These are phyloP conservation scores for Xylariaceae sp. DNA, from an alignment of 2,329 filamentous ascomycete genomes.

Conservation along the genomic window DNA sequence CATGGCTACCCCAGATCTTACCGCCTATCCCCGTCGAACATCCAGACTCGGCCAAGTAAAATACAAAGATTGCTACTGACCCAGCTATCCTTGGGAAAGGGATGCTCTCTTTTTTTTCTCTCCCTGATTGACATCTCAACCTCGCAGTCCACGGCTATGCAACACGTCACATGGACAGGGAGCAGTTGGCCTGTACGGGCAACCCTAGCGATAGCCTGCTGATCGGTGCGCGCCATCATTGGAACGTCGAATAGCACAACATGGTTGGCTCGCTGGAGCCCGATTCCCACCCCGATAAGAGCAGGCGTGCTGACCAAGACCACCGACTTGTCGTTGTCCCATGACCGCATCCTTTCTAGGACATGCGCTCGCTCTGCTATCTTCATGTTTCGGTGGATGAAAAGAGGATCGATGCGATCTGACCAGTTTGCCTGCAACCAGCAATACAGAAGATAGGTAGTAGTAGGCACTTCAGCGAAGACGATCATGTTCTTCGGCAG, in stretches of 20 bases:
- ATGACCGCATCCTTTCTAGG: neutral
- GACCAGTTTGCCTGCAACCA: conserved; percentile 1
- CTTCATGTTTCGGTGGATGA: conserved; percentile 1
- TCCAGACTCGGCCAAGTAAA: neutral
- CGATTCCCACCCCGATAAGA: conserved; percentile 1
- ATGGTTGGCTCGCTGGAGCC: neutral
- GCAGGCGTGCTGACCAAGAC: neutral
- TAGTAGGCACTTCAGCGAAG: neutral
- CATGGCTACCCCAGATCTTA: too few relatives aligned
- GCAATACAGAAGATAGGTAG: neutral
- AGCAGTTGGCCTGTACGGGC: neutral
- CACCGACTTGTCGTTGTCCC: conserved; percentile 1
- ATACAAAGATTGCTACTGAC: neutral
- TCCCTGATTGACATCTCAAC: conserved; percentile 1
- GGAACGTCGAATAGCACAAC: conserved; percentile 1
- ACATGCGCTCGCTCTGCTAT: neutral
- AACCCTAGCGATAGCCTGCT: neutral
- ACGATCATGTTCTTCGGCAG: neutral
- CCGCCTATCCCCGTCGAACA: neutral
- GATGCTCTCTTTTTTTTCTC: conserved; percentile 1
- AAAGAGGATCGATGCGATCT: neutral
- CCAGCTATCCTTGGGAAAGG: neutral
- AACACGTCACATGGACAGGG: neutral
- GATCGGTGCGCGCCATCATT: conserved; percentile 1
- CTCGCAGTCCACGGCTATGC: neutral